Evolutionary conservation across 805 yeast genomes (phyloP), one percentile per base, ranked within the genome.

Genomic region (Wickerhamomyces rabaulensis): DNA sequence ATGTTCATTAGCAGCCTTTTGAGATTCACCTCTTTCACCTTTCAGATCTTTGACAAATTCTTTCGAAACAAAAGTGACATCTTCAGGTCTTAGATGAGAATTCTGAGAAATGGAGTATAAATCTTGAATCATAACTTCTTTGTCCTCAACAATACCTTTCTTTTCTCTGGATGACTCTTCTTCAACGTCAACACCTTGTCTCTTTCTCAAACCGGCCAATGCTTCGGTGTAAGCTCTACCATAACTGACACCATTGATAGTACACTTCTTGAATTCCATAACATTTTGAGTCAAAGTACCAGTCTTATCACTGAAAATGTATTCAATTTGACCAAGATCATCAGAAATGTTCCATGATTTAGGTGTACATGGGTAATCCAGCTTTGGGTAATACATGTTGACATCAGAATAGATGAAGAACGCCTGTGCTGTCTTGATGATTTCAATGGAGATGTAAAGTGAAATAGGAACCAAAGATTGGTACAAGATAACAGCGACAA

Each of bases 201-300:
- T 69, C 63, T 85, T 84, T 52, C 86, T 75, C 61, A 86, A 72
- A 41, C 94, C 95, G 16, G 85, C 87, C 40, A 79, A 72, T 0
- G 94, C 94, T 58, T 87, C 95, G 1, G 95, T 87, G 58, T 87
- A 87, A 0, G 92, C 92, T 53, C 79, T 64, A 17, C 95, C 95
- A 57, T 87, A 87, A 16, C 80, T 70, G 21, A 74, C 71, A 36
- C 94, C 94, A 59, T 77, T 78, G 39, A 87, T 80, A 3, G 92
- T 80, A 62, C 90, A 81, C 63, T 86, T 87, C 56, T 85, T 86
- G 65, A 84, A 85, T 60, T 87, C 94, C 95, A 87, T 87, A 21
- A 86, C 77, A 59, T 86, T 86, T 59, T 86, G 94, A 0, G 94
- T 86, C 55, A 86, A 66, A 1, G 94, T 86, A 48, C 94, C 94